These are phyloP conservation scores for Epichloe sibirici DNA, from an alignment of 2,329 filamentous ascomycete species.

Conservation along the genomic window DNA sequence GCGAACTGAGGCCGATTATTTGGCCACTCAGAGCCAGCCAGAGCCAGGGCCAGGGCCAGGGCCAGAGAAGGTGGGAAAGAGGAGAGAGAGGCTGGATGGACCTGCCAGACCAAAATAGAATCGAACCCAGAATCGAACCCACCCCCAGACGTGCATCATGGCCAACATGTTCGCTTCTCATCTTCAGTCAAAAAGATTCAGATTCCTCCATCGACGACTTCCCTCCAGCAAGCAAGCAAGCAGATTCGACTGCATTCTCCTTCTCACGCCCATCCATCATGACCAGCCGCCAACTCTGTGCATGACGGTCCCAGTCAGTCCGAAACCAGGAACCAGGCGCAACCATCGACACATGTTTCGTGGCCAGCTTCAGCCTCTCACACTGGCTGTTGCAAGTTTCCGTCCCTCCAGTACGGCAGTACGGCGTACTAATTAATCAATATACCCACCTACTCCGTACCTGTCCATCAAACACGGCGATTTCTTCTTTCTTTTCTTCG, in stretches of 20 bases:
- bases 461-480: not conserved
- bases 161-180: too few species aligned
- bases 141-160: too few species aligned
- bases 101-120: too few species aligned
- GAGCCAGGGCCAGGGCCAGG: too few species aligned
- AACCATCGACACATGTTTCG: constrained; percentile 3
- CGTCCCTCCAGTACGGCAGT: constrained; percentile 1
- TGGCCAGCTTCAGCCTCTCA: constrained; percentile 6
- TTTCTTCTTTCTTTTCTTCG: not conserved
- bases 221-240: not conserved
- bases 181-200: too few species aligned
- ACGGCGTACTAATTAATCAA: not conserved
- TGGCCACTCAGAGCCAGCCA: too few species aligned
- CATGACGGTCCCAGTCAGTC: not conserved
- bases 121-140: too few species aligned
- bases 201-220: not conserved
- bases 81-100: too few species aligned
- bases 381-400: constrained; percentile 9
- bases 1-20: constrained; percentile 6
- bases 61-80: too few species aligned
- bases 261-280: not conserved
- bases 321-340: constrained; percentile 7
- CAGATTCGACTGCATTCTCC: too few species aligned
- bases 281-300: not conserved
- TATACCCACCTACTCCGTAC: too few species aligned